Evolutionary conservation across 805 yeast species (phyloP), one percentile per base, ranked within the genome.

Genomic region (Blastobotrys terrestris): DNA sequence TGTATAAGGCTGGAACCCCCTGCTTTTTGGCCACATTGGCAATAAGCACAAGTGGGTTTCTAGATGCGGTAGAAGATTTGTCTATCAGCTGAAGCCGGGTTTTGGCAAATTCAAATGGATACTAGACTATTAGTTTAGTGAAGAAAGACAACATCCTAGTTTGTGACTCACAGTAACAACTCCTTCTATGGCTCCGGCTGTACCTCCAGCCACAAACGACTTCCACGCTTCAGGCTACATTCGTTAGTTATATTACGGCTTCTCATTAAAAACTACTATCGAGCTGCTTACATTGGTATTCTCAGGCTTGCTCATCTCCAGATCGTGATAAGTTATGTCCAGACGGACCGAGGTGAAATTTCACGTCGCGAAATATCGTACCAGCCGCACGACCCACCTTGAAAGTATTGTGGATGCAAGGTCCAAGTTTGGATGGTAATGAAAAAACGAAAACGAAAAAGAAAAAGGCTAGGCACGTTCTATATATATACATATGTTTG

Each of bases 81-180:
- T 60, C 60, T 4, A 63, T 82, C 52, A 92, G 76, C 71, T 92
- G 99, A 45, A 94, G 74, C 57, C 98, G 75, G 2, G 98, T 91
- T 65, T 91, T 91, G 43, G 98, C 96, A 71, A 91, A 92, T 69
- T 92, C 99, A 69, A 94, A 94, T 2, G 99, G 99, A 67, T 90
- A 92, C 61, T 56, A 44, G 5, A 31, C 15, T 11, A n/a, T 6
- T 35, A 46, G n/a, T 6, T 46, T 3, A 31, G n/a, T n/a, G 42
- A 18, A n/a, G 15, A 13, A 14, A 16, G 4, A n/a, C 8, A 5
- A n/a, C n/a, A 26, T 26, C 8, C 35, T 26, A 11, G 35, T 11
- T 26, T 11, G 13, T 13, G 11, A 51, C 61, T n/a, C 52, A 58
- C 61, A 0, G 98, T 92, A 46, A 87, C 77, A 41, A 81, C 81